Evolutionary conservation across 331 rosid species (phyloP).

Genomic region (Quercus phellos): DNA sequence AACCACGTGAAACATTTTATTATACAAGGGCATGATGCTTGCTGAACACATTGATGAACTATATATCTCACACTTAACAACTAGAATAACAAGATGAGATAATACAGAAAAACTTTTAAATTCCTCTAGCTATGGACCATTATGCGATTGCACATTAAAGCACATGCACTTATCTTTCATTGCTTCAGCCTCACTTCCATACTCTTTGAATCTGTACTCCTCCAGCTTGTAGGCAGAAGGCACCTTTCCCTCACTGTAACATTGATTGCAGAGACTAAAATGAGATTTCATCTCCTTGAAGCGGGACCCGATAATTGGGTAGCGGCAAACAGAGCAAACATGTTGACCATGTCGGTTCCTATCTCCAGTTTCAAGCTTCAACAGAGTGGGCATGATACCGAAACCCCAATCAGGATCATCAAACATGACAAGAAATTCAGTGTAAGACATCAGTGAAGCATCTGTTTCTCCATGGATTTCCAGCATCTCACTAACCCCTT

Average conservation of each 20-base stretch:
- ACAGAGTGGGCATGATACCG: conserved; percentile 43
- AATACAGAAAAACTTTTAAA: conserved; percentile 24
- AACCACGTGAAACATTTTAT: conserved; percentile 33
- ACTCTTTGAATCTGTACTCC: conserved; percentile 55
- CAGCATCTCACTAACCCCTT: conserved; percentile 46
- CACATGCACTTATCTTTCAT: conserved; percentile 52
- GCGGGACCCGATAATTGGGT: conserved; percentile 50
- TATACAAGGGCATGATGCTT: conserved; percentile 23
- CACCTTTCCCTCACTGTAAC: conserved; percentile 63
- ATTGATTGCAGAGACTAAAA: conserved; percentile 53
- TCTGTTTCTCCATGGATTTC: conserved; percentile 46
- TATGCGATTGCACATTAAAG: conserved; percentile 41
- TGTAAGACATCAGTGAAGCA: conserved; percentile 47
- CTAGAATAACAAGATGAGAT: conserved; percentile 32
- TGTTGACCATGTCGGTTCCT: conserved; percentile 48
- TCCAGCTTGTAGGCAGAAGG: conserved; percentile 52
- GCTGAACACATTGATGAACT: conserved; percentile 22
- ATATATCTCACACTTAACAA: conserved; percentile 40
- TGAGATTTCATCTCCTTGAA: conserved; percentile 51
- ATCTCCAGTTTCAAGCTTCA: conserved; percentile 52
- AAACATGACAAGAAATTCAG: conserved; percentile 50
- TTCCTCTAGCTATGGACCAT: conserved; percentile 35
- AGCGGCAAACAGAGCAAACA: conserved; percentile 47
- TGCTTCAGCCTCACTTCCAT: conserved; percentile 45
- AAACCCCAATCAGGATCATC: conserved; percentile 64